Conservation (phyloP, 371 early-diverging fungal genomes). For the Batkoa obscura region DNA sequence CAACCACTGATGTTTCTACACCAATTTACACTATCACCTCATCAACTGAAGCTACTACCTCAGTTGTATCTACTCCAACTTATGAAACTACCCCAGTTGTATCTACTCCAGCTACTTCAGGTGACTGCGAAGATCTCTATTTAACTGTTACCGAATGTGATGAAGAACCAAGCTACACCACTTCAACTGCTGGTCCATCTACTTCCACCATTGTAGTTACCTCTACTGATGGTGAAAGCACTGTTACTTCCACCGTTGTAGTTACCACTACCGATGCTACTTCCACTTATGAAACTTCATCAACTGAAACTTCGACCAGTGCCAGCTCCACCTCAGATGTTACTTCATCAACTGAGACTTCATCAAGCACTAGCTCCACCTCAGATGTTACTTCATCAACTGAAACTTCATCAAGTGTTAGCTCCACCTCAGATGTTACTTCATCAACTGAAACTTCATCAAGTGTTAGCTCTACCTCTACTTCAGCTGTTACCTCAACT, state of each 20-base stretch:
- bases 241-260: not conserved
- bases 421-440: conserved; percentile 9
- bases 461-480: conserved; percentile 18
- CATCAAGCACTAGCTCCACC: conserved; percentile 1
- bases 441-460: conserved; percentile 16
- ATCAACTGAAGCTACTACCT: not conserved
- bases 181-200: not conserved
- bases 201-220: not conserved
- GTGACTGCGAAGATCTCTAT: not conserved
- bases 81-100: not conserved
- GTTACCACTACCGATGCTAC: not conserved
- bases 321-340: not conserved
- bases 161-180: too few relatives aligned
- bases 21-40: not conserved
- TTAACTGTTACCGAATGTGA: not conserved
- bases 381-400: conserved; percentile 11
- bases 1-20: not conserved
- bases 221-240: not conserved
- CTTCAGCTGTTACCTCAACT: conserved; percentile 14
- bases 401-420: conserved; percentile 2
- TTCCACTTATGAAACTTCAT: not conserved
- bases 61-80: not conserved
- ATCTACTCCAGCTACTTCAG: not conserved
- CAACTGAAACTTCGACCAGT: not conserved
- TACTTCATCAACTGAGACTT: not conserved